phyloP scores from a whole-genome alignment of 768 basidiomycete species.

The Boletus sensibilis region DNA sequence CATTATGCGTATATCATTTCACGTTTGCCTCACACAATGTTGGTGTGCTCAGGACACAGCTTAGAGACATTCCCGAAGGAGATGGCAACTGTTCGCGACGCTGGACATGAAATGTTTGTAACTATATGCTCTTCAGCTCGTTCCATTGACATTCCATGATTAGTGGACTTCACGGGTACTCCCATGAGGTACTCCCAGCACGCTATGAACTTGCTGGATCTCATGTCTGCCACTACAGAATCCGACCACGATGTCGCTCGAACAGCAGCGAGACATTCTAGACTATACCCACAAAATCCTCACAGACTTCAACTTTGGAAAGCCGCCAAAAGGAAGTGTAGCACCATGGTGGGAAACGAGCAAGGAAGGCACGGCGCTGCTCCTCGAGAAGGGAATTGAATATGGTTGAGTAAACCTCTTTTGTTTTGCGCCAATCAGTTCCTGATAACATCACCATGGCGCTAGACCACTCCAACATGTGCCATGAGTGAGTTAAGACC shows the following conservation, averaged over 20 bases:
- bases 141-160: background rate
- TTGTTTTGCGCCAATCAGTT: background rate
- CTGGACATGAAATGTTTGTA: constrained; percentile 66
- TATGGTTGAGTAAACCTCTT: constrained; percentile 49
- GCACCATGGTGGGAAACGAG: constrained; percentile 83
- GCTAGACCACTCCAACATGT: constrained; percentile 59
- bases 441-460: constrained; percentile 3
- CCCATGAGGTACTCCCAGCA: constrained; percentile 50
- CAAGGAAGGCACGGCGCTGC: constrained; percentile 59
- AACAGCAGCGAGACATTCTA: constrained; percentile 72
- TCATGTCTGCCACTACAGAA: constrained; percentile 39
- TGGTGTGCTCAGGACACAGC: constrained; percentile 51
- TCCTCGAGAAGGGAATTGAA: constrained; percentile 71
- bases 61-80: constrained; percentile 72
- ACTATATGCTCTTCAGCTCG: background rate
- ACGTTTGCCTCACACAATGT: background rate
- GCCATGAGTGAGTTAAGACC: constrained; percentile 41
- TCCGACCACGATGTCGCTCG: constrained; percentile 53
- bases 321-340: constrained; percentile 60
- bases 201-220: background rate
- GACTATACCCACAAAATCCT: constrained; percentile 64
- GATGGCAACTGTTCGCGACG: constrained; percentile 67
- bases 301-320: constrained; percentile 61
- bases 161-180: constrained; percentile 69
- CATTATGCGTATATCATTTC: background rate